Percentiles rank a stretch among this genome's conserved stretches.
phyloP scores from a whole-genome alignment of 2,329 filamentous ascomycete species.

The Colletotrichum abscissum region DNA sequence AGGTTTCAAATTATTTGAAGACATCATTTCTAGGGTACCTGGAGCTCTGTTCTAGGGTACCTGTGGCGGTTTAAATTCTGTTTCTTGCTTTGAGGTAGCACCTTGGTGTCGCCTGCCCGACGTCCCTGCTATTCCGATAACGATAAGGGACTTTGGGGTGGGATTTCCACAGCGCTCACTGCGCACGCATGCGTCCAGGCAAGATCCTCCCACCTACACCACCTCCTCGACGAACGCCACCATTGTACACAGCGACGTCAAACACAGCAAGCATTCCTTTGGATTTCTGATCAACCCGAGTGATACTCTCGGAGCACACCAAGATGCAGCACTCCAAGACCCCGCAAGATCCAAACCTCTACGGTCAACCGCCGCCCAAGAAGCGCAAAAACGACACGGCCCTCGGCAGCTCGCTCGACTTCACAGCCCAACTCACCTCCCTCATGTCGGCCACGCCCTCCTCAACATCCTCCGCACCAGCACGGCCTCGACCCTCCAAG shows the following conservation, averaged over 20 bases:
- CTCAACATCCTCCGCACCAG: slow-evolving; percentile 51
- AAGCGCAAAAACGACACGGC: slow-evolving; percentile 76
- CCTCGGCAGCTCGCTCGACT: slow-evolving; percentile 80
- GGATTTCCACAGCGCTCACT: background rate
- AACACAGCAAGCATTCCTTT: background rate
- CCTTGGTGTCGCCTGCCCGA: too few species aligned
- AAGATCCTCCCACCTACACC: background rate
- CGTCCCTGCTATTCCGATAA: background rate
- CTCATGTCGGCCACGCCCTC: slow-evolving; percentile 69
- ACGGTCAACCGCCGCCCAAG: slow-evolving; percentile 79
- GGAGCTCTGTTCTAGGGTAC: too few species aligned
- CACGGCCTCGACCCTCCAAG: slow-evolving; percentile 64
- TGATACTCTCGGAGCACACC: too few species aligned
- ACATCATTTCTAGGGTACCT: background rate
- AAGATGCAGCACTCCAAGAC: slow-evolving; percentile 47
- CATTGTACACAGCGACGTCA: too few species aligned
- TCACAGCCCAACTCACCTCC: slow-evolving; percentile 87
- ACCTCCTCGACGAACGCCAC: background rate
- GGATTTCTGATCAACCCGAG: background rate
- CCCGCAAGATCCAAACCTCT: slow-evolving; percentile 77
- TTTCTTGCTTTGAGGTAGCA: too few species aligned
- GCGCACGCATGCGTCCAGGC: background rate
- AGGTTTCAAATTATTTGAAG: background rate
- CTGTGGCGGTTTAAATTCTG: too few species aligned
- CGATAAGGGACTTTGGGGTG: background rate